Percentiles rank a stretch among this genome's conserved stretches.
phyloP scores from a whole-genome alignment of 371 early-diverging fungal species.

The Aphelidium insulamus region DNA sequence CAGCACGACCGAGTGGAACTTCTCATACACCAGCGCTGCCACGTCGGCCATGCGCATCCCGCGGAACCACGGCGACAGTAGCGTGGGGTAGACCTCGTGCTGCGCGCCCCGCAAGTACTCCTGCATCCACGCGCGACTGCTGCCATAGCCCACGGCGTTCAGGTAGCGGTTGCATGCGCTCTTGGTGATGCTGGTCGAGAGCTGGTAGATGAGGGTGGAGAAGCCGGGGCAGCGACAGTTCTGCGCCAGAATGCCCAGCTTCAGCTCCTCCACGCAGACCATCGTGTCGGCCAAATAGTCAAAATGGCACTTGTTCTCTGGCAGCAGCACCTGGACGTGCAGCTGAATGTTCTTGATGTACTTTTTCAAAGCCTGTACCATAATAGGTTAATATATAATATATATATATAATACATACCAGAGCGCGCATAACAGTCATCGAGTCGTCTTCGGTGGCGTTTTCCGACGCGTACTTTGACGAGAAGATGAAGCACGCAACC shows the following conservation, averaged over 20 bases:
- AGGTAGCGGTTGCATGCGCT: conserved; percentile 14
- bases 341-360: conserved; percentile 20
- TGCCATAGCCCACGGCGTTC: conserved; percentile 4
- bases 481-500: conserved; percentile 30
- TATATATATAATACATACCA: conserved; percentile 9
- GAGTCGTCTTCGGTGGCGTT: conserved; percentile 27
- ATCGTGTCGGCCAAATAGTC: conserved; percentile 32
- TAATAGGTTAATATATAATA: neutral
- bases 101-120: conserved; percentile 30
- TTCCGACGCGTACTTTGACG: conserved; percentile 13
- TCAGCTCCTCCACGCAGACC: conserved; percentile 42
- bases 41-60: conserved; percentile 24
- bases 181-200: conserved; percentile 34
- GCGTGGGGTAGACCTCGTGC: conserved; percentile 33
- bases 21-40: conserved; percentile 20
- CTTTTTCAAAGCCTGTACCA: conserved; percentile 33
- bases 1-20: conserved; percentile 26
- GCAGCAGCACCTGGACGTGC: conserved; percentile 31
- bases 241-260: conserved; percentile 38
- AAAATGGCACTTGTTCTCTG: conserved; percentile 38
- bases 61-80: conserved; percentile 14
- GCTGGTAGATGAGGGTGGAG: conserved; percentile 24
- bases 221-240: conserved; percentile 38
- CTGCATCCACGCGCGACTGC: conserved; percentile 16
- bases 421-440: conserved; percentile 32